A percentile compares a stretch with the other conserved stretches of the same genome.
Evolutionary conservation across 1,284 basidiomycete genomes (phyloP).

Genomic region (Flammula alnicola): DNA sequence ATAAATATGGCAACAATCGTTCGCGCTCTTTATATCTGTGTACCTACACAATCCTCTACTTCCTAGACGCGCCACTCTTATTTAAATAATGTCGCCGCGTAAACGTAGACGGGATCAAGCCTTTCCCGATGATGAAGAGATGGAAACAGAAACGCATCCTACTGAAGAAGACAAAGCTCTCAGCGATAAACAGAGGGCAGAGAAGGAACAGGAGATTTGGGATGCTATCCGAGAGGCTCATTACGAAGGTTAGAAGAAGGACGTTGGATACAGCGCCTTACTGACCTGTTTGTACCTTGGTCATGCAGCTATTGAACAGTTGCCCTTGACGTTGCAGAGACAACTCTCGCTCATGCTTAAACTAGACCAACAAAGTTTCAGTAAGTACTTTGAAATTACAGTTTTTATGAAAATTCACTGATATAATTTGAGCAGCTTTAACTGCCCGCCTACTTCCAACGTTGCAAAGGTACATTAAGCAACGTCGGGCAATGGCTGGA

Average conservation of each 20-base stretch:
- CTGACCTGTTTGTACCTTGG: not conserved
- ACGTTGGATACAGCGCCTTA: constrained; percentile 2
- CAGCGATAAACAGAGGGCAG: constrained; percentile 33
- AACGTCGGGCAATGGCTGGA: constrained; percentile 33
- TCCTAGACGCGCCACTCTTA: too few species aligned
- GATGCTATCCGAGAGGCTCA: constrained; percentile 79
- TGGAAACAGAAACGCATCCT: constrained; percentile 9
- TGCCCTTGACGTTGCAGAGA: constrained; percentile 84
- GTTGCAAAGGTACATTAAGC: constrained; percentile 46
- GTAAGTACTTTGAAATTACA: constrained; percentile 43
- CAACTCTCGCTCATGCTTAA: constrained; percentile 83
- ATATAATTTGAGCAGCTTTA: constrained; percentile 37
- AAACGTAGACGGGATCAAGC: constrained; percentile 55
- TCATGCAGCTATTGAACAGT: constrained; percentile 78
- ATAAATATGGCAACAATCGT: too few species aligned
- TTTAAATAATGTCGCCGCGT: constrained; percentile 42
- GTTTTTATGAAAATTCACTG: not conserved
- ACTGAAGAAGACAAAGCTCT: constrained; percentile 19
- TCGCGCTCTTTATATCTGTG: too few species aligned
- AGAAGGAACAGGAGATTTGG: constrained; percentile 72
- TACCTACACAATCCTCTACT: too few species aligned
- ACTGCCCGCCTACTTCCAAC: constrained; percentile 43
- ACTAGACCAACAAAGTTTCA: constrained; percentile 74
- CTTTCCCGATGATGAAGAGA: constrained; percentile 40
- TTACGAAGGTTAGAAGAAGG: constrained; percentile 63